Base-by-base conservation (phyloP, 2,329 filamentous ascomycete genomes). In the Scytalidium sp. region DNA sequence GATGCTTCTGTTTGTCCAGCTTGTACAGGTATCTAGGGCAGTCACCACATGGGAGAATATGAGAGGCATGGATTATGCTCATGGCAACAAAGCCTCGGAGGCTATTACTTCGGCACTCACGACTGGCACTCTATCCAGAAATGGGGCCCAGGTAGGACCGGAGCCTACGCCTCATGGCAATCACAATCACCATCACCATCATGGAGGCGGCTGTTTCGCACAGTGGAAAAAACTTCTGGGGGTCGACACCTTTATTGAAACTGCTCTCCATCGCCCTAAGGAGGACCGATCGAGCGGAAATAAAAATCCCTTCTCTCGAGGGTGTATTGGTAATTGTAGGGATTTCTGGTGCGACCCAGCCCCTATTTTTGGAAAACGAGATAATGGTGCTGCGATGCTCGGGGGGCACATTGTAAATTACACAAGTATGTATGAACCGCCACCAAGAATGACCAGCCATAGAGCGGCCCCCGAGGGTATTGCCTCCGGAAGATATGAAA, bases 21-120 rank as follows among this genome's bases (percentile, higher is more conserved):
- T 97, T 46, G 79, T 97, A 45, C 94, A 99, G 66, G 86, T 99
- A 46, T 88, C 91, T 0, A 85, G 91, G 53, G 95, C 92, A 50
- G 87, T 96, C 75, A 99, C 94, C 1, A 99, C 94, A 0, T 97
- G 89, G 70, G 94, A 99, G 70, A 96, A 92, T 68, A 97, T 99
- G 92, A 85, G 86, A 55, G 87, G 90, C 45, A 79, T 91, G 53
- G 79, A 84, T 50, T 78, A 87, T 54, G 76, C 75, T 48, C 69
- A 75, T 47, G 76, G 75, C 36, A 71, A 75, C 54, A 74, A 72
- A 47, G 72, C 71, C 52, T 74, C 73, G 20, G 78, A 81, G 53
- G 82, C 84, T 1, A 73, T 92, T 25, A 84, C 84, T 6, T 84
- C 85, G 1, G 88, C 88, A 47, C 84, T 96, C 61, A 86, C 90